A percentile compares a stretch with the other conserved stretches of the same genome.
Conservation (phyloP, 805 yeast genomes). For the Metschnikowia shivogae region DNA sequence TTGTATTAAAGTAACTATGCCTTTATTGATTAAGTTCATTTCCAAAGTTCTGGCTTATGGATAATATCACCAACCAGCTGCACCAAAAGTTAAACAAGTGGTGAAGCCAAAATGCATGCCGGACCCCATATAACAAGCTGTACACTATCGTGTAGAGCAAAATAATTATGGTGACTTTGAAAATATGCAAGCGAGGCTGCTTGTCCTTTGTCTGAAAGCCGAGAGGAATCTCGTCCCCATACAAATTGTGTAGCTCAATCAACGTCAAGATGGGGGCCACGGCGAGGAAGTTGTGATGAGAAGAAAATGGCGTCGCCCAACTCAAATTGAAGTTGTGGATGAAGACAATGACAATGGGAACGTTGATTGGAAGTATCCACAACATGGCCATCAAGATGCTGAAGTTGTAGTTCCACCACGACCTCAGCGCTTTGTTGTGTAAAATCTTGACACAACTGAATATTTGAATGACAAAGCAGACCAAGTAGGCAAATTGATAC, state of each 20-base stretch:
- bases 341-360: conserved; percentile 77
- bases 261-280: conserved; percentile 67
- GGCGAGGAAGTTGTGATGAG: conserved; percentile 81
- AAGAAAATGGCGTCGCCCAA: conserved; percentile 81
- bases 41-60: conserved; percentile 2
- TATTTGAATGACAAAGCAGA: conserved; percentile 56
- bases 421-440: conserved; percentile 6
- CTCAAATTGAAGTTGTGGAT: conserved; percentile 69
- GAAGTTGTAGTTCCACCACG: conserved; percentile 53
- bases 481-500: conserved; percentile 70
- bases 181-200: conserved; percentile 1
- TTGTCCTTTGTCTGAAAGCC: conserved; percentile 3
- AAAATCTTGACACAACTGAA: conserved; percentile 43
- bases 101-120: conserved; percentile 83
- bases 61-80: conserved; percentile 41
- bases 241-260: conserved; percentile 46
- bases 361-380: conserved; percentile 74
- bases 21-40: not conserved
- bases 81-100: conserved; percentile 65
- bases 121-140: conserved; percentile 66
- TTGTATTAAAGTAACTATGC: conserved; percentile 6
- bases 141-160: conserved; percentile 55
- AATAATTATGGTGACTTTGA: conserved; percentile 20
- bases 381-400: conserved; percentile 63
- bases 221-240: conserved; percentile 36